Base-by-base conservation (phyloP, 164 flowering plant species). In the grape (Vitis vinifera) region DNA sequence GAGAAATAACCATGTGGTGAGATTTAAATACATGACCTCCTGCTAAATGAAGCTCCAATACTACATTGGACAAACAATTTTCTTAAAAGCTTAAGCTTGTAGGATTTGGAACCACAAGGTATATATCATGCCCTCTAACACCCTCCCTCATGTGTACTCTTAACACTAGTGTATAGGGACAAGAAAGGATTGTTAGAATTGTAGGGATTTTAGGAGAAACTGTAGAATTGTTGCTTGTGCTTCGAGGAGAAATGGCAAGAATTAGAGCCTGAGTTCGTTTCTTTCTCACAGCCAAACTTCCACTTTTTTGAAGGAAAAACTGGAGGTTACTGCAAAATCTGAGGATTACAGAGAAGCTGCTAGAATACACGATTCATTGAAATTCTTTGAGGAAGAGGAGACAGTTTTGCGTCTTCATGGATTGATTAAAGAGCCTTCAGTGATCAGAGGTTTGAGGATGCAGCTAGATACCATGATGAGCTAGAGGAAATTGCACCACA, bases 281-380 rank as follows among this genome's bases (percentile, higher is more conserved):
- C 68, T 80, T 76, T 52, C 69, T 86, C 83, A 92, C 66, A 89
- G 83, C 74, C 92, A 88, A 71, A 85, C 90, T 2, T 94, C 88
- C 61, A 94, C 94, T 47, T 63, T 89, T 65, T 62, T 91, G 83
- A 94, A 91, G 79, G 97, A 94, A 76, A 86, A 90, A 71, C 82
- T 92, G 94, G 92, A 89, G 76, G 88, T 91, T 19, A 97, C 97
- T 12, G 93, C 97, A 1, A 88, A 89, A 81, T 82, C 91, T 5
- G 98, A 91, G 98, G 87, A 94, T 73, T 94, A 90, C 69, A 81
- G 91, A 73, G 97, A 94, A 80, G 98, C 98, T 55, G 98, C 97
- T 17, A 86, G 95, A 71, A 77, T 94, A 59, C 83, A 97, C 55
- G 97, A 92, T 77, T 91, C 97, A 0, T 74, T 94, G 80, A 92